phyloP scores from a whole-genome alignment of 2,329 filamentous ascomycete species.

The Clarireedia hainanense region DNA sequence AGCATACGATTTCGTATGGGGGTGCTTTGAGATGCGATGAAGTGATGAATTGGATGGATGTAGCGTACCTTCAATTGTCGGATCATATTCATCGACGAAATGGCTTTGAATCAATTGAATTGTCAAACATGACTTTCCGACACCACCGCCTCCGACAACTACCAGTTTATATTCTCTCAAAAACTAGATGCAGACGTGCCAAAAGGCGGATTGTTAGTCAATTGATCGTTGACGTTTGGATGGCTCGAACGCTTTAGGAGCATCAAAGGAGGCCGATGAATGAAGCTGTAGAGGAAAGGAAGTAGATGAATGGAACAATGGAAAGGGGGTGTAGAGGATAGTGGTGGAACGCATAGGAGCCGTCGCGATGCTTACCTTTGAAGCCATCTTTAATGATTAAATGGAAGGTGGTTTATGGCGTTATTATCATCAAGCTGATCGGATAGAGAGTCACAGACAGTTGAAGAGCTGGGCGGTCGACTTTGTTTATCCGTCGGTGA shows the following conservation, averaged over 20 bases:
- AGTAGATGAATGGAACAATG: too few species aligned
- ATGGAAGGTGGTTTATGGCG: slow-evolving; percentile 9
- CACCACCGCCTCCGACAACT: slow-evolving; percentile 94
- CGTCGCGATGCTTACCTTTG: slow-evolving; percentile 28
- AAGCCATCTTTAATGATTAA: slow-evolving; percentile 28
- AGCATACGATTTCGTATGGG: not conserved
- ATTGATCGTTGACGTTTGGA: slow-evolving; percentile 2
- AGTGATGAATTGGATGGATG: not conserved
- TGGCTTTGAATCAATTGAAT: slow-evolving; percentile 88
- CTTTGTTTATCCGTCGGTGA: too few species aligned
- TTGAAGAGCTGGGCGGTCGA: too few species aligned
- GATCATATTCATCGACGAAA: slow-evolving; percentile 99
- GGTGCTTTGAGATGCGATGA: not conserved
- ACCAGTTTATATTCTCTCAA: slow-evolving; percentile 92
- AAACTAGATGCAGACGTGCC: slow-evolving; percentile 48
- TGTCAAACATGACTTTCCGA: slow-evolving; percentile 98
- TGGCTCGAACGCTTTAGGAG: too few species aligned
- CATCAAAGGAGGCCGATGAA: too few species aligned
- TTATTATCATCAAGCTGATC: slow-evolving; percentile 15
- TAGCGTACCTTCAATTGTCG: slow-evolving; percentile 87
- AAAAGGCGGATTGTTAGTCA: slow-evolving; percentile 11
- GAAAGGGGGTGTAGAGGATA: not conserved
- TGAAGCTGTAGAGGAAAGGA: too few species aligned
- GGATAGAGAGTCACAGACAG: too few species aligned
- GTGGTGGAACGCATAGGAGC: too few species aligned